These are phyloP conservation scores for Paramecium biaurelia DNA, from an alignment of 73 alveolate genomes.

Conservation along the genomic window DNA sequence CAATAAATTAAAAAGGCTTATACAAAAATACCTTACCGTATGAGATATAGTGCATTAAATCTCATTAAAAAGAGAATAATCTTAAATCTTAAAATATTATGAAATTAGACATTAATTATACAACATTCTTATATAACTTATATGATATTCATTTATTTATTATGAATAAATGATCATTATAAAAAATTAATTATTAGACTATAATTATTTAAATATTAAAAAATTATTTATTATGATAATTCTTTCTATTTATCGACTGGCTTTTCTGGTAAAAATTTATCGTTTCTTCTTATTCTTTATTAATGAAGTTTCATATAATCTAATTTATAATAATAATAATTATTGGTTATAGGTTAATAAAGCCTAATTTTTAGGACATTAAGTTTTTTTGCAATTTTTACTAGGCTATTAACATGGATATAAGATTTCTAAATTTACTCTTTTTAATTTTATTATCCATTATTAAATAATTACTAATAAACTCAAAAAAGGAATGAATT, in stretches of 20 bases:
- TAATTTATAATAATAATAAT: not conserved
- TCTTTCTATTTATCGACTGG: not conserved
- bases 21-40: no score
- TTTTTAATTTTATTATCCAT: not conserved
- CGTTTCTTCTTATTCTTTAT: not conserved
- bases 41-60: no score
- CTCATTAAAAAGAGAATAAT: no score
- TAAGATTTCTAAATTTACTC: not conserved
- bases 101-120: no score
- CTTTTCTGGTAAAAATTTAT: not conserved
- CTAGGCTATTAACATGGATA: not conserved
- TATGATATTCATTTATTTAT: not conserved
- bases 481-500: not conserved
- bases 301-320: not conserved
- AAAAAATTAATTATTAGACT: not conserved
- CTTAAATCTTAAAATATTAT: no score
- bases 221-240: not conserved
- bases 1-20: no score
- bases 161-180: not conserved
- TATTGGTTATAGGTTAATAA: not conserved
- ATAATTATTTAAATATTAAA: no score
- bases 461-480: not conserved
- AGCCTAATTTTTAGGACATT: not conserved
- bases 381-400: not conserved
- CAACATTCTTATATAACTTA: not conserved